Conservation (phyloP, 345 rosid genomes). For the Lumnitzera racemosa region DNA sequence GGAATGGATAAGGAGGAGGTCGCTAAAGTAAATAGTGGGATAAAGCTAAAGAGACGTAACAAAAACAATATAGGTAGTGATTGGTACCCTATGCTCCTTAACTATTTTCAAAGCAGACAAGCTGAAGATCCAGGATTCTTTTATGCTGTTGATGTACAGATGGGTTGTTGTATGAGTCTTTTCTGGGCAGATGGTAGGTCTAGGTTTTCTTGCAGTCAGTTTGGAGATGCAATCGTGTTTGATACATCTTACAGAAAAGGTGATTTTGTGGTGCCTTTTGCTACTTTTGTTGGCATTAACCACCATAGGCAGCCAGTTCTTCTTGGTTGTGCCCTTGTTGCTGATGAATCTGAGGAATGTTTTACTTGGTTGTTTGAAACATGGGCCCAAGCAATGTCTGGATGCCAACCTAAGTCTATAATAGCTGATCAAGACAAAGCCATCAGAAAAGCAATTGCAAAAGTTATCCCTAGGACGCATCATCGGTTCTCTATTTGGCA, state of each 20-base stretch:
- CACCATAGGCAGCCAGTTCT: conserved; percentile 88
- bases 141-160: conserved; percentile 48
- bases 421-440: conserved; percentile 78
- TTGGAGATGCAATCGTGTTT: conserved; percentile 61
- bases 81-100: conserved; percentile 65
- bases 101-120: conserved; percentile 70
- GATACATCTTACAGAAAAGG: conserved; percentile 74
- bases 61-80: conserved; percentile 59
- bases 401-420: conserved; percentile 59
- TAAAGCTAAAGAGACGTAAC: conserved; percentile 19
- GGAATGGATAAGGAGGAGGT: conserved; percentile 44
- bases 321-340: conserved; percentile 77
- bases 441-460: conserved; percentile 61
- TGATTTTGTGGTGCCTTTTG: conserved; percentile 59
- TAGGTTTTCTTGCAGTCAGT: conserved; percentile 81
- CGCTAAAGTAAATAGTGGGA: conserved; percentile 25
- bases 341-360: conserved; percentile 63
- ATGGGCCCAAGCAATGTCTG: conserved; percentile 77
- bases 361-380: conserved; percentile 75
- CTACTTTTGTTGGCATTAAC: conserved; percentile 73
- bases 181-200: conserved; percentile 95
- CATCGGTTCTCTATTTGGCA: conserved; percentile 82
- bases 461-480: conserved; percentile 66
- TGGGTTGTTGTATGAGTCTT: conserved; percentile 56
- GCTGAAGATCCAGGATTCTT: conserved; percentile 86